Percentiles rank a stretch among this genome's conserved stretches.
Conservation (phyloP, 257 asterid genomes). For the Rubia yunnanensis region DNA sequence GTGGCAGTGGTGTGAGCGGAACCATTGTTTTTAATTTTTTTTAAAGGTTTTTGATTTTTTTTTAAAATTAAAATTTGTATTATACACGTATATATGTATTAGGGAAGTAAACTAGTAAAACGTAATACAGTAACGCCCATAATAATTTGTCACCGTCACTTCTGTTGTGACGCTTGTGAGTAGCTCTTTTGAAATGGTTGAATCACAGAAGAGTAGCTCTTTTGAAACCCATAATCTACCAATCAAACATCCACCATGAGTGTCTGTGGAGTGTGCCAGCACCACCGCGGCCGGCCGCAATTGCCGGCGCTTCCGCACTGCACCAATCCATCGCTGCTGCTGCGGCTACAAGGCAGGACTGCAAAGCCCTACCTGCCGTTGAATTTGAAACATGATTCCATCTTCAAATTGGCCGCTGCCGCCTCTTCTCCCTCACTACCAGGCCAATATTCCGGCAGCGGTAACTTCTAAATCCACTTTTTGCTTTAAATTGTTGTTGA, state of each 20-base stretch:
- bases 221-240: not conserved
- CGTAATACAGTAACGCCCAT: no score
- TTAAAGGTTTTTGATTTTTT: no score
- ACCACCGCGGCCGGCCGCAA: constrained; percentile 15
- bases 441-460: constrained; percentile 42
- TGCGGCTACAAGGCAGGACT: constrained; percentile 2
- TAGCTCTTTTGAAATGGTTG: not conserved
- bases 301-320: constrained; percentile 15
- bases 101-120: no score
- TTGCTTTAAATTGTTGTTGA: not conserved
- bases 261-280: constrained; percentile 9
- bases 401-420: constrained; percentile 29
- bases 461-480: not conserved
- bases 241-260: constrained; percentile 14
- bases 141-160: not conserved
- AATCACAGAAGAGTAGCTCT: not conserved
- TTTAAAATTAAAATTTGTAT: no score
- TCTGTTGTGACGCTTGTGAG: not conserved
- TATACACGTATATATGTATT: no score
- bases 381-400: constrained; percentile 8
- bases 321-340: constrained; percentile 4
- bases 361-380: not conserved
- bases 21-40: no score
- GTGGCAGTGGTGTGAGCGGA: no score
- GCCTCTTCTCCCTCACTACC: constrained; percentile 40